Percentiles rank a stretch among this genome's conserved stretches.
phyloP scores from a whole-genome alignment of 225 moss, liverwort and hornwort species.

The Antitrichia curtipendula region DNA sequence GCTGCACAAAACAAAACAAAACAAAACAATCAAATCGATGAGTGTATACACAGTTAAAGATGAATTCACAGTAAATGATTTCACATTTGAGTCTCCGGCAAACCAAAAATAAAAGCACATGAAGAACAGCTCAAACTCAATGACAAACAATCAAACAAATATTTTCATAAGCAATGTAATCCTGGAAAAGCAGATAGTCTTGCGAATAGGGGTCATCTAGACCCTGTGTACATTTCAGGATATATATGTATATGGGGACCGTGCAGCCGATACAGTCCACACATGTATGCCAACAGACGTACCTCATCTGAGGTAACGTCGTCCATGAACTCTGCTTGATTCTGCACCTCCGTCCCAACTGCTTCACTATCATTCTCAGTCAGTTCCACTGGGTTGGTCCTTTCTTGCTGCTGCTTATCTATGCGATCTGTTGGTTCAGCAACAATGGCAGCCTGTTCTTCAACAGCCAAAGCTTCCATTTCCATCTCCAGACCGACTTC shows the following conservation, averaged over 20 bases:
- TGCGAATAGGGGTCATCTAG: background rate
- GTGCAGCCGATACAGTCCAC: background rate
- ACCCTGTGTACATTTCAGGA: background rate
- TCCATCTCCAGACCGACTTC: constrained; percentile 69
- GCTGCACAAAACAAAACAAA: constrained; percentile 6
- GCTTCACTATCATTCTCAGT: constrained; percentile 10
- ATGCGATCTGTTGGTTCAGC: constrained; percentile 13
- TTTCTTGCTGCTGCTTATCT: constrained; percentile 10
- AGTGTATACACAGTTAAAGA: background rate
- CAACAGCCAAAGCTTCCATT: constrained; percentile 65
- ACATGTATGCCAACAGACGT: background rate
- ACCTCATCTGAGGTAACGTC: constrained; percentile 20
- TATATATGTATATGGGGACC: no score
- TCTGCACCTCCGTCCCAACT: constrained; percentile 3
- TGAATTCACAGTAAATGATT: background rate
- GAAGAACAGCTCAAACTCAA: background rate
- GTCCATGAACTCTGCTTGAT: constrained; percentile 5
- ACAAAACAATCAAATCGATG: background rate
- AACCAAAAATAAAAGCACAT: background rate
- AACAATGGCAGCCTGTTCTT: constrained; percentile 45
- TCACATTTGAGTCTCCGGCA: background rate
- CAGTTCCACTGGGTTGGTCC: background rate
- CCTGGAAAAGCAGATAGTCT: background rate
- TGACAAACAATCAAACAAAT: background rate
- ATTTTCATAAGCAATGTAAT: background rate